A percentile compares a stretch with the other conserved stretches of the same genome.
phyloP scores from a whole-genome alignment of 176 grass and related monocot species.

The Carex scoparia region DNA sequence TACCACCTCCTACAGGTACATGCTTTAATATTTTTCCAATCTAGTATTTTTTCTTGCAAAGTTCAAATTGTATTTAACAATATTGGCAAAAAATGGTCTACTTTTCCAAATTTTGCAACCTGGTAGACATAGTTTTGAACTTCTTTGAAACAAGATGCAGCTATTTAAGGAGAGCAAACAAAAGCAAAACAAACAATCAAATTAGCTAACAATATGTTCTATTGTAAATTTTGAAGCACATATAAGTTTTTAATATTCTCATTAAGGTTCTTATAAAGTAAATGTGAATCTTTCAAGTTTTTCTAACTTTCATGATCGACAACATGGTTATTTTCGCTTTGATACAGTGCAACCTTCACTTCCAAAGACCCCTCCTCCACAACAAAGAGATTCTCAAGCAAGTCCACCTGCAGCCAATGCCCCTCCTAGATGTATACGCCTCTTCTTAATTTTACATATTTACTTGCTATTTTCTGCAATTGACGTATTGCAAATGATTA shows the following conservation, averaged over 20 bases:
- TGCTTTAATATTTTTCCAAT: background rate
- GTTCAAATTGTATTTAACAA: background rate
- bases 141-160: background rate
- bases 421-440: constrained; percentile 33
- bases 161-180: background rate
- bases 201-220: background rate
- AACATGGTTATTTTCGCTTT: background rate
- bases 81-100: background rate
- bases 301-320: background rate
- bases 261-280: background rate
- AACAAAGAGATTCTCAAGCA: constrained; percentile 24
- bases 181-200: background rate
- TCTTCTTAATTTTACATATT: background rate
- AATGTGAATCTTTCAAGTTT: background rate
- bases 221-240: background rate
- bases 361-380: constrained; percentile 14
- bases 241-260: background rate
- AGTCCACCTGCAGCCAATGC: constrained; percentile 48
- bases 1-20: background rate
- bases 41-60: background rate
- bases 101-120: background rate
- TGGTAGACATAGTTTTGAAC: background rate
- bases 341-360: constrained; percentile 24
- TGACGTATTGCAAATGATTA: background rate
- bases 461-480: background rate